A percentile compares a stretch with the other conserved stretches of the same genome.
phyloP scores from a whole-genome alignment of 2,329 filamentous ascomycete species.

The Diaporthe sp. region DNA sequence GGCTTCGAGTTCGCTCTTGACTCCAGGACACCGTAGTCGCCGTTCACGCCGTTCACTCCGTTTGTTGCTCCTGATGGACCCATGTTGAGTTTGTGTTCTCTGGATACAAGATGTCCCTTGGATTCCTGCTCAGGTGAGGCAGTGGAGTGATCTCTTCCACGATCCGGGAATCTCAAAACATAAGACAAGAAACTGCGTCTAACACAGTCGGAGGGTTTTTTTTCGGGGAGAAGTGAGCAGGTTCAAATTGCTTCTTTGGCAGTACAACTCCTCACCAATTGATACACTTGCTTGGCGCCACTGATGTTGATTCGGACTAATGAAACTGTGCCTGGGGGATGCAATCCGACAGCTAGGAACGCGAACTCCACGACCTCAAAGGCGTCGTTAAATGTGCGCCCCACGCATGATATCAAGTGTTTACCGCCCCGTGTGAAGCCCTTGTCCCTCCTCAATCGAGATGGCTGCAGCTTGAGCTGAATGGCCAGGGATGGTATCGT shows the following conservation, averaged over 20 bases:
- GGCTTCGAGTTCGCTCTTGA: slow-evolving; percentile 16
- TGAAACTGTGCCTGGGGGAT: neutral
- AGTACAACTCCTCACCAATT: neutral
- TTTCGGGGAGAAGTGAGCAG: neutral
- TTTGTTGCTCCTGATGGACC: neutral
- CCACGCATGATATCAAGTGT: slow-evolving; percentile 6
- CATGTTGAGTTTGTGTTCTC: neutral
- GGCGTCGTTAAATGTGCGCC: neutral
- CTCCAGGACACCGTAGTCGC: neutral
- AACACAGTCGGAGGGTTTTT: neutral
- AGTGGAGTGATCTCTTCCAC: neutral
- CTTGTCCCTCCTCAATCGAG: slow-evolving; percentile 6
- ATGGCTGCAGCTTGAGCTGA: neutral
- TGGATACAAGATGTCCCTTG: neutral
- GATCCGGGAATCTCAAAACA: neutral
- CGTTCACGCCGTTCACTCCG: slow-evolving; percentile 6
- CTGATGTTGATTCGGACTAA: neutral
- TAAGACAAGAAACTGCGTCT: neutral
- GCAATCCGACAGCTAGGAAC: neutral
- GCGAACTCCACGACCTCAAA: neutral
- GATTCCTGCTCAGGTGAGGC: neutral
- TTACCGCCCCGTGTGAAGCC: neutral
- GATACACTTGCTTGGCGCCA: neutral
- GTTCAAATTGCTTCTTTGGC: neutral
- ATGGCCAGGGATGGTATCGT: neutral